Conservation (phyloP, 1,284 basidiomycete genomes). For the Flammula alnicola region DNA sequence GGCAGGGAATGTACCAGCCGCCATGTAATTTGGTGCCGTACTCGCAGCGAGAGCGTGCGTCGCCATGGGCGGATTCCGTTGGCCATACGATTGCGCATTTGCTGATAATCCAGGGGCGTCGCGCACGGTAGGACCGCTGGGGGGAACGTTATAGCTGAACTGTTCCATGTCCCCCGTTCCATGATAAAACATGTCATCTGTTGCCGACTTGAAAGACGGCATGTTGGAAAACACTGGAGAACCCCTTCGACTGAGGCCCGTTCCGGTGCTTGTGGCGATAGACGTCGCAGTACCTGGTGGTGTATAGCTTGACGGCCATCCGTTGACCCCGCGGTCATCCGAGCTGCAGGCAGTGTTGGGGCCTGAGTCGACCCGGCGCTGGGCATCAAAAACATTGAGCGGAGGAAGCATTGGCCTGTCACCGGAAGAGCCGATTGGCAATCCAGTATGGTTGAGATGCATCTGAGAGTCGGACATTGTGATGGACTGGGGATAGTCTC, state of each 20-base stretch:
- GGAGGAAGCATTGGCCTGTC: constrained; percentile 45
- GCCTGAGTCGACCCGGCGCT: constrained; percentile 48
- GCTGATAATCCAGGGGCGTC: constrained; percentile 26
- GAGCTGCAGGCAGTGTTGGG: constrained; percentile 52
- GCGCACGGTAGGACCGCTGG: constrained; percentile 31
- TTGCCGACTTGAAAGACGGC: constrained; percentile 33
- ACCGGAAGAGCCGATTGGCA: constrained; percentile 12
- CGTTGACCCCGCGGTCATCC: constrained; percentile 46
- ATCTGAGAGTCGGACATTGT: constrained; percentile 16
- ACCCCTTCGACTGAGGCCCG: constrained; percentile 43
- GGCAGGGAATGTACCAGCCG: constrained; percentile 30
- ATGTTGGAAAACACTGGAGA: constrained; percentile 46
- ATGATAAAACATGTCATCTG: constrained; percentile 47
- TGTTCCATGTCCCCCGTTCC: constrained; percentile 45
- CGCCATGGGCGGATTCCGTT: constrained; percentile 27
- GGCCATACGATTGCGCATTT: constrained; percentile 20
- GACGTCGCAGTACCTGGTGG: constrained; percentile 59
- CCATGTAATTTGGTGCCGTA: constrained; percentile 29
- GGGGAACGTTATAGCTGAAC: constrained; percentile 43
- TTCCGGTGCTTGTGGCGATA: constrained; percentile 45
- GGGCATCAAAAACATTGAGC: constrained; percentile 37
- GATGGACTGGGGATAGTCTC: constrained; percentile 23
- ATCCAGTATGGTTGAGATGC: constrained; percentile 15
- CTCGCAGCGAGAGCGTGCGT: constrained; percentile 20
- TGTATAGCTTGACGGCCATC: constrained; percentile 58